phyloP scores from a whole-genome alignment of 139 green algal species.

The Penium margaritaceum region DNA sequence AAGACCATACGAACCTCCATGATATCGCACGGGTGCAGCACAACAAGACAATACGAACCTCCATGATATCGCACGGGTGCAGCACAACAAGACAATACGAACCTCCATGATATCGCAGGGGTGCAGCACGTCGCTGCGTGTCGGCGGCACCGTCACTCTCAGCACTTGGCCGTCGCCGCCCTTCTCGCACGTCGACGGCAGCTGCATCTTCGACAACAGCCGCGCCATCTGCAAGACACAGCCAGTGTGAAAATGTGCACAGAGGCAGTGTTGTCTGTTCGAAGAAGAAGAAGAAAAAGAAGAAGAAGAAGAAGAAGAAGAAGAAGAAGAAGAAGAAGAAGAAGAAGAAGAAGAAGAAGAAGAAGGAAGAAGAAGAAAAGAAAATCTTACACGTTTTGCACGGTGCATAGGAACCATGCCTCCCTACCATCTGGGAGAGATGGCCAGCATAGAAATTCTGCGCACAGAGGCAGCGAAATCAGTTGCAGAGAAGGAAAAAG shows the following conservation, averaged over 20 bases:
- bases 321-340: background rate
- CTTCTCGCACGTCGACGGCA: constrained; percentile 56
- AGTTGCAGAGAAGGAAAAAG: no score
- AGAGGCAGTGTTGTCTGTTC: background rate
- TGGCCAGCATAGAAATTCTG: no score
- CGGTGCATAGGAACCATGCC: no score
- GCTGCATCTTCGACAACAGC: constrained; percentile 80
- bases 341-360: background rate
- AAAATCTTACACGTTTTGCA: no score
- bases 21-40: no score
- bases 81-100: no score
- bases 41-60: no score
- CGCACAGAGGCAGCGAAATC: no score
- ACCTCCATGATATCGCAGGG: constrained; percentile 88
- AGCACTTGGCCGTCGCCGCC: constrained; percentile 11
- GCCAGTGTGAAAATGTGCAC: background rate
- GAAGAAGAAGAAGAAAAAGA: background rate
- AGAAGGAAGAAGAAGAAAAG: no score
- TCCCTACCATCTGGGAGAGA: no score
- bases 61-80: no score
- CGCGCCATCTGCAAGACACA: constrained; percentile 49
- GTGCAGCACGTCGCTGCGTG: constrained; percentile 86
- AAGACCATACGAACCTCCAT: no score
- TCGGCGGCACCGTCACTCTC: constrained; percentile 63
- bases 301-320: background rate